Evolutionary conservation across 805 yeast genomes (phyloP).

Genomic region (Tetrapisispora pingtungensis): DNA sequence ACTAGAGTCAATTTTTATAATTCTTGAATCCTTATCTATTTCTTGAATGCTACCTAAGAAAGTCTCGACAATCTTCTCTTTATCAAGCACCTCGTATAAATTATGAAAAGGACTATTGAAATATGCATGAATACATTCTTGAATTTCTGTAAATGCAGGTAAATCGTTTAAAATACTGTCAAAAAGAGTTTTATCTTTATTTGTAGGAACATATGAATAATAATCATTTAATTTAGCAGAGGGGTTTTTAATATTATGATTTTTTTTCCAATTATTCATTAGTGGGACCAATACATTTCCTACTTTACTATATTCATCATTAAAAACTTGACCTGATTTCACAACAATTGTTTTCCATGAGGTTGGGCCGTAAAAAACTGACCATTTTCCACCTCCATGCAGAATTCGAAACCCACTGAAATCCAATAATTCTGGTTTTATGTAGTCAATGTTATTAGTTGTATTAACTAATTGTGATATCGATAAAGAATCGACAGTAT

Average conservation of each 20-base stretch:
- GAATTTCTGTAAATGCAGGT: conserved; percentile 10
- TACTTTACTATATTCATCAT: conserved; percentile 13
- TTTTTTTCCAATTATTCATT: conserved; percentile 10
- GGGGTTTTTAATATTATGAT: conserved; percentile 5
- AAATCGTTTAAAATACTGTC: conserved; percentile 4
- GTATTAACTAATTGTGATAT: neutral
- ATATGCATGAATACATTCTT: conserved; percentile 7
- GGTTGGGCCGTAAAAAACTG: conserved; percentile 22
- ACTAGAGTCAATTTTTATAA: conserved; percentile 4
- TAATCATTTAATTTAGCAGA: neutral
- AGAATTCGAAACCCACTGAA: neutral
- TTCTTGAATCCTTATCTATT: neutral
- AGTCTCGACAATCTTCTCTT: conserved; percentile 11
- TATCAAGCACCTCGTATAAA: conserved; percentile 11
- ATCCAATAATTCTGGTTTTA: neutral
- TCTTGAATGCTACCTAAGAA: conserved; percentile 2
- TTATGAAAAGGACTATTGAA: conserved; percentile 13
- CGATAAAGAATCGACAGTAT: neutral
- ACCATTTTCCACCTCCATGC: conserved; percentile 3
- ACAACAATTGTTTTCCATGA: conserved; percentile 19
- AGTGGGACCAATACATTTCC: conserved; percentile 20
- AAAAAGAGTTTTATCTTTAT: neutral
- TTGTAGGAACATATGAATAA: neutral
- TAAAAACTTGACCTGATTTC: conserved; percentile 11
- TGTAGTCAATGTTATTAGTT: neutral